Percentiles rank a stretch among this genome's conserved stretches.
Conservation (phyloP, 1,139 yeast genomes). For the Scheffersomyces cryptocercus region DNA sequence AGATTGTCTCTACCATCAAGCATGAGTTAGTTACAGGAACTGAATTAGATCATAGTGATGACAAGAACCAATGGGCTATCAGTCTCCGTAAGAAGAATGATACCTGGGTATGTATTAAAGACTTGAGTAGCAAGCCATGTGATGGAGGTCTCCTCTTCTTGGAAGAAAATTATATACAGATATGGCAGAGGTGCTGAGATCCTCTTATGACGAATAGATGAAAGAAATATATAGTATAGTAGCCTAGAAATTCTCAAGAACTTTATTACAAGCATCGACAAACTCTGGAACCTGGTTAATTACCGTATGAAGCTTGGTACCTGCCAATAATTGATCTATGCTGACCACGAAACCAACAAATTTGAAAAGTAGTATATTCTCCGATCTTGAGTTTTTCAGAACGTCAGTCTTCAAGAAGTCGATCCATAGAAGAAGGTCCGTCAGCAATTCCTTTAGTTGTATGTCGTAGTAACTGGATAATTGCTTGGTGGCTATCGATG, state of each 20-base stretch:
- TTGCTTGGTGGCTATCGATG: background rate
- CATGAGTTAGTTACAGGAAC: constrained; percentile 34
- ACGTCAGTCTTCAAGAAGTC: constrained; percentile 2
- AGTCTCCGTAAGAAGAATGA: constrained; percentile 43
- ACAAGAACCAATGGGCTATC: constrained; percentile 48
- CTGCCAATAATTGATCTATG: constrained; percentile 8
- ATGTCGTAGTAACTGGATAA: constrained; percentile 5
- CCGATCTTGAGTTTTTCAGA: constrained; percentile 1
- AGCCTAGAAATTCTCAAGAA: constrained; percentile 5
- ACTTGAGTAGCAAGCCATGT: constrained; percentile 46
- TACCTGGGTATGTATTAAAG: constrained; percentile 61
- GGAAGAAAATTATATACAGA: constrained; percentile 63
- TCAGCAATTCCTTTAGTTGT: constrained; percentile 5
- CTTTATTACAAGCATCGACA: constrained; percentile 5
- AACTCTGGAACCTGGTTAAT: constrained; percentile 5
- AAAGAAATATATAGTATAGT: constrained; percentile 1
- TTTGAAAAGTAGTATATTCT: constrained; percentile 12
- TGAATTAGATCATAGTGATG: constrained; percentile 25
- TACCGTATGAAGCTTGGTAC: constrained; percentile 7
- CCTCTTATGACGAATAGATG: background rate
- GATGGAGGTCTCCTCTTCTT: constrained; percentile 64
- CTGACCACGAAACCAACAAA: constrained; percentile 12
- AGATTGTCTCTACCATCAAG: constrained; percentile 52
- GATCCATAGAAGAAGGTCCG: constrained; percentile 5
- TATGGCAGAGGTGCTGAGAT: constrained; percentile 52